phyloP scores from a whole-genome alignment of 2,329 filamentous ascomycete species.

The Paecilomyces sp. region DNA sequence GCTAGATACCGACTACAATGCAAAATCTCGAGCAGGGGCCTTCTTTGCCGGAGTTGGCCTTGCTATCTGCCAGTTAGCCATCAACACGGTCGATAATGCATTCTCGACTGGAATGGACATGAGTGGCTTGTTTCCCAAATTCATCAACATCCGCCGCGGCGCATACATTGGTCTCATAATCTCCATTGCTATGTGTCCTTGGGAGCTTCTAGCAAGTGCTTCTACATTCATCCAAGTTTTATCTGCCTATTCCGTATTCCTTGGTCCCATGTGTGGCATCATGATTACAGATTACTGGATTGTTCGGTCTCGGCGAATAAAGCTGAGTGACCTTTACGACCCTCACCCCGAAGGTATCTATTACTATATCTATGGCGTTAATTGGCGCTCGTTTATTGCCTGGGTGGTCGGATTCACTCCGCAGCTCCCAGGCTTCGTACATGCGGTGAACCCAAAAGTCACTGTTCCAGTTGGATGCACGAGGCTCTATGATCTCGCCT shows the following conservation, averaged over 20 bases:
- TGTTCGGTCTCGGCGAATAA: constrained; percentile 31
- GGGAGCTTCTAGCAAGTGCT: constrained; percentile 44
- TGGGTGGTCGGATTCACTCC: constrained; percentile 31
- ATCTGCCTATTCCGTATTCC: constrained; percentile 38
- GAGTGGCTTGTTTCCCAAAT: constrained; percentile 45
- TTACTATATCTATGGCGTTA: constrained; percentile 37
- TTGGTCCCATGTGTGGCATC: constrained; percentile 34
- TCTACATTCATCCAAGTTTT: constrained; percentile 43
- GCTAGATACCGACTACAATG: constrained; percentile 23
- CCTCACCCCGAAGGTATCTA: constrained; percentile 31
- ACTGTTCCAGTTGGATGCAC: constrained; percentile 25
- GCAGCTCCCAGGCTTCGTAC: constrained; percentile 22
- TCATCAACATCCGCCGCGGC: constrained; percentile 51
- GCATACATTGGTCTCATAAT: constrained; percentile 39
- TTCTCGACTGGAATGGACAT: constrained; percentile 50
- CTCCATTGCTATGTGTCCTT: constrained; percentile 43
- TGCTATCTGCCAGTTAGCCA: constrained; percentile 39
- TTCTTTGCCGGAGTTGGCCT: constrained; percentile 43
- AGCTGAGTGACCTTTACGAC: constrained; percentile 39
- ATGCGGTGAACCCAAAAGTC: constrained; percentile 12
- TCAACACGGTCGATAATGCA: constrained; percentile 43
- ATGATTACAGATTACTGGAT: constrained; percentile 25
- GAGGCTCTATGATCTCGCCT: constrained; percentile 37
- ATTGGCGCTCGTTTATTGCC: constrained; percentile 36
- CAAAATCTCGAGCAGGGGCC: constrained; percentile 33